Evolutionary conservation across 306 rosid species (phyloP).

Genomic region (Nissolia schottii): DNA sequence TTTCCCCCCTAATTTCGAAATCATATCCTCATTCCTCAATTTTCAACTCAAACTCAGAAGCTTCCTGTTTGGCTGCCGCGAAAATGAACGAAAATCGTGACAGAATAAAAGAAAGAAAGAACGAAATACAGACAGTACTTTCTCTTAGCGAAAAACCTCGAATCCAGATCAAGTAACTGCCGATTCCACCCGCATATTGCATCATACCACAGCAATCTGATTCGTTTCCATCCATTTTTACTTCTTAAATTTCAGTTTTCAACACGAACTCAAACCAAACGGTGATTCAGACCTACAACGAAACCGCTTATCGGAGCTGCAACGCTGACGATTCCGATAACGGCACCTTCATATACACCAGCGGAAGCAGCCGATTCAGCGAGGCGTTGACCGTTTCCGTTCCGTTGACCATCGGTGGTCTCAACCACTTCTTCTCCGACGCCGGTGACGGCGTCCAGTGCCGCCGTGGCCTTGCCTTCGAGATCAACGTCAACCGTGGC

Average conservation of each 20-base stretch:
- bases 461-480: constrained; percentile 65
- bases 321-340: constrained; percentile 46
- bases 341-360: constrained; percentile 44
- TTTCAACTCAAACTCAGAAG: no score
- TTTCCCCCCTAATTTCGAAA: no score
- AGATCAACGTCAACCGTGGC: constrained; percentile 59
- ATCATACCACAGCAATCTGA: background rate
- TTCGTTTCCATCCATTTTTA: background rate
- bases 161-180: background rate
- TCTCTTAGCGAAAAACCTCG: no score
- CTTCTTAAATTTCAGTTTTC: constrained; percentile 46
- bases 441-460: constrained; percentile 59
- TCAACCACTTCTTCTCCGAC: constrained; percentile 71
- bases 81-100: no score
- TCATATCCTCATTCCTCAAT: no score
- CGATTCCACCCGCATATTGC: background rate
- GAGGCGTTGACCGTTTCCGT: constrained; percentile 46
- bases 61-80: no score
- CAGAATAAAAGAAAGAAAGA: no score
- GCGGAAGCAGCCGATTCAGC: constrained; percentile 30
- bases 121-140: no score
- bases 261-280: constrained; percentile 64
- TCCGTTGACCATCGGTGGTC: constrained; percentile 57
- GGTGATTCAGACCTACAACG: constrained; percentile 74
- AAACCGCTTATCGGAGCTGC: constrained; percentile 54